Percentiles rank a stretch among this genome's conserved stretches.
Evolutionary conservation across 352 stramenopile species (phyloP).

Genomic region (Pythium periplocum): DNA sequence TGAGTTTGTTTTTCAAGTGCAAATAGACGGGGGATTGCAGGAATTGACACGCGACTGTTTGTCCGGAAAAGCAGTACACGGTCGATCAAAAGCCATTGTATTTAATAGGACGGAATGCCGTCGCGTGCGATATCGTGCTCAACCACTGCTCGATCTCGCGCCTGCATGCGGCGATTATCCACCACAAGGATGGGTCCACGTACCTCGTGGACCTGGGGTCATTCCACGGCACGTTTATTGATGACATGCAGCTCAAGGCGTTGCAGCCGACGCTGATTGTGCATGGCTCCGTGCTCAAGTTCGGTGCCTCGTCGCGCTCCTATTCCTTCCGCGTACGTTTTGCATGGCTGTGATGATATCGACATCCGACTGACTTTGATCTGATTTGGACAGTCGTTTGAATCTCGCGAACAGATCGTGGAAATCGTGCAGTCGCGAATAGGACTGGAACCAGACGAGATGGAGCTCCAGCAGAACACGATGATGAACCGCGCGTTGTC

Average conservation of each 20-base stretch:
- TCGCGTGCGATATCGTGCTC: constrained; percentile 74
- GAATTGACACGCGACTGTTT: no score
- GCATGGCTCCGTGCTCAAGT: constrained; percentile 61
- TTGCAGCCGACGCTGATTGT: constrained; percentile 67
- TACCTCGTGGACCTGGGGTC: constrained; percentile 79
- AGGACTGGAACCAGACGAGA: constrained; percentile 49
- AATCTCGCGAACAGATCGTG: constrained; percentile 69
- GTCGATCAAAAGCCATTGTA: constrained; percentile 77
- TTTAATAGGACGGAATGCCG: constrained; percentile 68
- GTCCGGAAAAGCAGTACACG: constrained; percentile 33
- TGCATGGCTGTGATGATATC: not conserved
- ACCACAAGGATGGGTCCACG: constrained; percentile 66
- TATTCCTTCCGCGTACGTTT: constrained; percentile 66
- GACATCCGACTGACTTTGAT: not conserved
- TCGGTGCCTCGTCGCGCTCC: constrained; percentile 69
- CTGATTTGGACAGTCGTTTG: constrained; percentile 30
- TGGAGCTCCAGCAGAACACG: constrained; percentile 72
- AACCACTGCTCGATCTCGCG: constrained; percentile 82
- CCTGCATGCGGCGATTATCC: constrained; percentile 65
- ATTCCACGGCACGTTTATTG: constrained; percentile 72
- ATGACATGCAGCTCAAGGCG: constrained; percentile 48
- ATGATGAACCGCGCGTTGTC: constrained; percentile 75
- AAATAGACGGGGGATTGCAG: no score
- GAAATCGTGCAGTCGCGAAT: constrained; percentile 46
- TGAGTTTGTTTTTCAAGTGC: constrained; percentile 19